phyloP scores from a whole-genome alignment of 2,329 filamentous ascomycete genomes.

The Aspergillus fumigatiaffinis region DNA sequence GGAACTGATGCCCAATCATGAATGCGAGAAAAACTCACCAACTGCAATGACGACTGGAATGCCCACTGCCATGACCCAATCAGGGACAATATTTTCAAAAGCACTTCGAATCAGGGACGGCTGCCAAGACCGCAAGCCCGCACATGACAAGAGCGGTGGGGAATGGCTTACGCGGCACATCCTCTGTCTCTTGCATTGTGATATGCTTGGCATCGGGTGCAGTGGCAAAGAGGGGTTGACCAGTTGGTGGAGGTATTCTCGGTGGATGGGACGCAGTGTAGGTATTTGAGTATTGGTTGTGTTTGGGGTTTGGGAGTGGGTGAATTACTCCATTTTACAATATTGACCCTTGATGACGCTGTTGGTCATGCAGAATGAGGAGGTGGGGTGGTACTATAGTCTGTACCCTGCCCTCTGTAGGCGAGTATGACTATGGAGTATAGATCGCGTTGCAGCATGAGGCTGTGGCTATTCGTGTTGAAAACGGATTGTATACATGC shows the following conservation, averaged over 20 bases:
- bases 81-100: background rate
- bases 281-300: background rate
- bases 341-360: background rate
- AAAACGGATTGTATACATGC: background rate
- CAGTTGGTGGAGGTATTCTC: background rate
- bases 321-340: background rate
- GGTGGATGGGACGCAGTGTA: background rate
- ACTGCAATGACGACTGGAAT: background rate
- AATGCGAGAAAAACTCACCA: background rate
- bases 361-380: background rate
- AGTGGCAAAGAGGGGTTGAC: conserved; percentile 5
- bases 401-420: background rate
- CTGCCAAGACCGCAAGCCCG: background rate
- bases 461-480: background rate
- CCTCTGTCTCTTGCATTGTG: background rate
- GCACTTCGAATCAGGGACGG: background rate
- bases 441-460: too few species aligned
- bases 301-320: too few species aligned
- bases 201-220: background rate
- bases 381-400: background rate
- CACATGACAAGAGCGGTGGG: background rate
- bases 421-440: background rate
- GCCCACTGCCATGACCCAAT: background rate
- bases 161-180: background rate
- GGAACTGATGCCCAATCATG: background rate